A percentile compares a stretch with the other conserved stretches of the same genome.
phyloP scores from a whole-genome alignment of 495 filamentous ascomycete genomes.

The Aspergillus heteromorphus region DNA sequence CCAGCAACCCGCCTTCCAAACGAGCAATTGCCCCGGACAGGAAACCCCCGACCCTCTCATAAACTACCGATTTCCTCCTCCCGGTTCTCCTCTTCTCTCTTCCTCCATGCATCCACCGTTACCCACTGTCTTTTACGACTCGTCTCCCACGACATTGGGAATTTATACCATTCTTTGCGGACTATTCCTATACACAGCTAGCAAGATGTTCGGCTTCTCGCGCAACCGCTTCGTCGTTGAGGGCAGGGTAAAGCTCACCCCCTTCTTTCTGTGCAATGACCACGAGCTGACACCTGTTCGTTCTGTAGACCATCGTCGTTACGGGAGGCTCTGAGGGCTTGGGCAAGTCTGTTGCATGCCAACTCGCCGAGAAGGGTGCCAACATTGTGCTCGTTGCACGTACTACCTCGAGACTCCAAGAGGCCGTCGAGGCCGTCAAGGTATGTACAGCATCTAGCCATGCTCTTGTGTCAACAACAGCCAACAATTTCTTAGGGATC shows the following conservation, averaged over 20 bases:
- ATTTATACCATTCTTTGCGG: conserved; percentile 43
- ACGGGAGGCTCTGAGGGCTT: conserved; percentile 93
- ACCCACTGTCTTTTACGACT: conserved; percentile 21
- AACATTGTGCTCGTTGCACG: conserved; percentile 82
- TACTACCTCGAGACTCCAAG: conserved; percentile 67
- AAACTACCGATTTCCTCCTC: neutral
- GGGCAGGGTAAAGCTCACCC: conserved; percentile 57
- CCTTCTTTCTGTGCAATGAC: neutral
- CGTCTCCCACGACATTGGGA: conserved; percentile 26
- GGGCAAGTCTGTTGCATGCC: conserved; percentile 66
- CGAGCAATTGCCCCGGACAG: neutral
- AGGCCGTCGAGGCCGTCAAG: conserved; percentile 60
- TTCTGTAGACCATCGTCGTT: conserved; percentile 67
- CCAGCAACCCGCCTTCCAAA: neutral
- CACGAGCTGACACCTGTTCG: conserved; percentile 10
- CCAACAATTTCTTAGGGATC: conserved; percentile 41
- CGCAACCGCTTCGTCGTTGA: conserved; percentile 78
- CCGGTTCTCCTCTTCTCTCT: conserved; percentile 9
- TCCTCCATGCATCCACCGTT: conserved; percentile 27
- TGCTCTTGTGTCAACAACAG: neutral
- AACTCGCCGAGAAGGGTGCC: conserved; percentile 78
- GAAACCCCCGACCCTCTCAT: neutral
- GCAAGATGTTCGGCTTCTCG: conserved; percentile 62
- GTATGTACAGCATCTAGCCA: conserved; percentile 27
- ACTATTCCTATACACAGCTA: conserved; percentile 36